Percentiles rank a stretch among this genome's conserved stretches.
phyloP scores from a whole-genome alignment of 1,284 basidiomycete species.

The Cryptococcus floricola region DNA sequence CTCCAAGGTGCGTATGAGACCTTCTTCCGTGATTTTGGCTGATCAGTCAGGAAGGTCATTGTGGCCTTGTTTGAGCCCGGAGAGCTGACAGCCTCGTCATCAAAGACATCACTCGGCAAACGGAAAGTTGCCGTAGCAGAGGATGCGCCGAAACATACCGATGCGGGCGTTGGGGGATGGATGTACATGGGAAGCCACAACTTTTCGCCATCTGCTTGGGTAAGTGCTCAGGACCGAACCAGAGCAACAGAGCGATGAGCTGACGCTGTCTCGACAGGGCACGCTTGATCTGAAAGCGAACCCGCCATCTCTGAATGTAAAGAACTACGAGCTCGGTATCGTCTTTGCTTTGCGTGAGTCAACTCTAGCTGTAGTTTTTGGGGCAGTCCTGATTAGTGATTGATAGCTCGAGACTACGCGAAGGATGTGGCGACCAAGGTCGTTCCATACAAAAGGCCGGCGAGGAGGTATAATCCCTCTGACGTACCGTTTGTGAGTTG shows the following conservation, averaged over 20 bases:
- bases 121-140: conserved; percentile 36
- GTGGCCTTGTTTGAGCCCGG: conserved; percentile 39
- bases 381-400: neutral
- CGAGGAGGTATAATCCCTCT: conserved; percentile 28
- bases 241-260: neutral
- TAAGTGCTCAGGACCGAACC: conserved; percentile 5
- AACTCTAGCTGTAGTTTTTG: neutral
- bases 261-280: conserved; percentile 21
- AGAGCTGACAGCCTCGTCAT: conserved; percentile 8
- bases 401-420: conserved; percentile 26
- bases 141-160: conserved; percentile 11
- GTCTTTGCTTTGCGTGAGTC: conserved; percentile 44
- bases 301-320: conserved; percentile 26
- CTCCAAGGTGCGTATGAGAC: conserved; percentile 35
- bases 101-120: conserved; percentile 15
- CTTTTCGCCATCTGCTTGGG: conserved; percentile 45
- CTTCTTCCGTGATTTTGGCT: neutral
- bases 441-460: conserved; percentile 42
- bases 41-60: conserved; percentile 30
- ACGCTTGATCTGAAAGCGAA: conserved; percentile 37
- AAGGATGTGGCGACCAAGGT: conserved; percentile 29
- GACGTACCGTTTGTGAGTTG: conserved; percentile 44
- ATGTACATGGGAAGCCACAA: conserved; percentile 47
- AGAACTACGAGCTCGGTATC: conserved; percentile 49
- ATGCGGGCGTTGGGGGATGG: conserved; percentile 39